A percentile compares a stretch with the other conserved stretches of the same genome.
phyloP scores from a whole-genome alignment of 2,329 filamentous ascomycete species.

The Akanthomyces uredinophilus region DNA sequence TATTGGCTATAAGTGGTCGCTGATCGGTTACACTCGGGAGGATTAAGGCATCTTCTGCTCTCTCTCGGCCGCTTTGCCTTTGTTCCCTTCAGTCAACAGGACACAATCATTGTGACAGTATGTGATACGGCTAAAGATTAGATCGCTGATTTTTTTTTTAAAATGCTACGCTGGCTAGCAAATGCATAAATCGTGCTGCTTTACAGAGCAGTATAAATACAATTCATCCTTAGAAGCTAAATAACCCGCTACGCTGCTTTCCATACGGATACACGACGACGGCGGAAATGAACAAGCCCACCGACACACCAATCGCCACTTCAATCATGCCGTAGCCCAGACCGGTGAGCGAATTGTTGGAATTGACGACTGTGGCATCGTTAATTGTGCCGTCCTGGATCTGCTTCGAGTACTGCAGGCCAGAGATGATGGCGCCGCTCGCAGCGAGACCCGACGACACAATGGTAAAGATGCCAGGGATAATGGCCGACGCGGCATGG shows the following conservation, averaged over 20 bases:
- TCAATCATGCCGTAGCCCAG: slow-evolving; percentile 13
- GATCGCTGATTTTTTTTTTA: too few species aligned
- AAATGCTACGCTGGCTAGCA: neutral
- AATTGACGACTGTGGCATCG: neutral
- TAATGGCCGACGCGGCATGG: slow-evolving; percentile 13
- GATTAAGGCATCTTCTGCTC: too few species aligned
- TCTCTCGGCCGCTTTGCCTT: too few species aligned
- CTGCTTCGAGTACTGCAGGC: slow-evolving; percentile 3
- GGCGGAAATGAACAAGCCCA: slow-evolving; percentile 1
- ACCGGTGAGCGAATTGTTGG: slow-evolving; percentile 1
- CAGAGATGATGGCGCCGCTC: slow-evolving; percentile 1
- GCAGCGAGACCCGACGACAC: slow-evolving; percentile 12
- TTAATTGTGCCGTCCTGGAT: slow-evolving; percentile 2
- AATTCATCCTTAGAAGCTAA: neutral
- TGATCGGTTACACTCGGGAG: too few species aligned
- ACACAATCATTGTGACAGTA: too few species aligned
- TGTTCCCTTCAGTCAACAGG: too few species aligned
- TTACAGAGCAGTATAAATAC: neutral
- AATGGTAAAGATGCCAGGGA: slow-evolving; percentile 14
- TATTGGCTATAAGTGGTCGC: too few species aligned
- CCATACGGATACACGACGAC: slow-evolving; percentile 10
- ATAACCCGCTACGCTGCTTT: slow-evolving; percentile 7
- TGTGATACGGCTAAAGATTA: too few species aligned
- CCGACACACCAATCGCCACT: slow-evolving; percentile 5
- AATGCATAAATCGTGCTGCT: neutral